phyloP scores from a whole-genome alignment of 345 rosid genomes.

The Brassica rapa region DNA sequence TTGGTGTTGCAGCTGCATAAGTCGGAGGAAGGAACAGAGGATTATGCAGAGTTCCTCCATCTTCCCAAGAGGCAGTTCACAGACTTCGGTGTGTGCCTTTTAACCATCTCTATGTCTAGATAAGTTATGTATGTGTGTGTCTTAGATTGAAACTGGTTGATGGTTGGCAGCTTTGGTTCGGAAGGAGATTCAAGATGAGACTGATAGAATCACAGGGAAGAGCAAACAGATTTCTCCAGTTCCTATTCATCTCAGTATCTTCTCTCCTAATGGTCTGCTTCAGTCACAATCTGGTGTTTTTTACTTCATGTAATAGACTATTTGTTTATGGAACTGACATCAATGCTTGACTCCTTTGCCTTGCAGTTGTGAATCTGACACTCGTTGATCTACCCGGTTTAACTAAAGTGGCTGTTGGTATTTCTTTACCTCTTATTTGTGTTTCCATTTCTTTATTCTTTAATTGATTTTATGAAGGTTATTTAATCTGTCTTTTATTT shows the following conservation, averaged over 20 bases:
- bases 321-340: neutral
- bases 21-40: conserved; percentile 66
- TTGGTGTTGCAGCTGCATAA: conserved; percentile 89
- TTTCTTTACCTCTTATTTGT: neutral
- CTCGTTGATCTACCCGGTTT: conserved; percentile 91
- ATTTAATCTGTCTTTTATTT: conserved; percentile 14
- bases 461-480: neutral
- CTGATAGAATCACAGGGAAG: conserved; percentile 86
- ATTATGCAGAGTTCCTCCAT: conserved; percentile 91
- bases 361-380: conserved; percentile 94
- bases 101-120: too few relatives aligned
- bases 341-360: neutral
- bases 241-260: conserved; percentile 94
- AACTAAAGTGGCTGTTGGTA: conserved; percentile 96
- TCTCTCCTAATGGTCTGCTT: conserved; percentile 72
- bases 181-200: conserved; percentile 90
- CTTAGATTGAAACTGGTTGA: neutral
- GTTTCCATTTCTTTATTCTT: too few relatives aligned
- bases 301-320: neutral
- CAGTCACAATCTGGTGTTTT: neutral
- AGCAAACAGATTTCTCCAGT: conserved; percentile 87
- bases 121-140: neutral
- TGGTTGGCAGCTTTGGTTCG: conserved; percentile 68
- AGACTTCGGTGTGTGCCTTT: conserved; percentile 56
- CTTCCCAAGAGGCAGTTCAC: conserved; percentile 64